Conservation (phyloP, 352 stramenopile species). For the Phytophthora nicotianae region DNA sequence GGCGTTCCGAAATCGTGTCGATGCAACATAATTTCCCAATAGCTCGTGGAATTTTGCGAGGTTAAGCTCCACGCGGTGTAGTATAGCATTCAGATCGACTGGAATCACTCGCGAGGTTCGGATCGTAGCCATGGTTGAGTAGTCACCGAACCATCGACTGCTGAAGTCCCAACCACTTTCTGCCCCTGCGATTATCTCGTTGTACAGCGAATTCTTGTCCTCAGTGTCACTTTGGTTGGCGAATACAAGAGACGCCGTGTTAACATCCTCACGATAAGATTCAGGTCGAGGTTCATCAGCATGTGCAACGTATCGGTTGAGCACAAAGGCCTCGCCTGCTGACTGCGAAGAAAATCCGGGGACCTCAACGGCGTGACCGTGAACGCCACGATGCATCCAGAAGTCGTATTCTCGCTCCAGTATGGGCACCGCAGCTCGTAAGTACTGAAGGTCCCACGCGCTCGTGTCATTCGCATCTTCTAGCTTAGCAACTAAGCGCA, state of each 20-base stretch:
- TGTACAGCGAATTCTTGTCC: slow-evolving; percentile 59
- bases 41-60: slow-evolving; percentile 59
- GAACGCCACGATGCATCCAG: slow-evolving; percentile 74
- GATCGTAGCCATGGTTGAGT: slow-evolving; percentile 47
- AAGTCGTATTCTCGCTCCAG: slow-evolving; percentile 82
- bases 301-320: slow-evolving; percentile 80
- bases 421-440: slow-evolving; percentile 52
- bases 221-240: slow-evolving; percentile 2
- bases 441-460: slow-evolving; percentile 52
- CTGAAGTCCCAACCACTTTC: slow-evolving; percentile 92
- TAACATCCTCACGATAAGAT: slow-evolving; percentile 85
- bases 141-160: slow-evolving; percentile 77
- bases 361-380: slow-evolving; percentile 62
- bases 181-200: slow-evolving; percentile 76
- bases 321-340: slow-evolving; percentile 33
- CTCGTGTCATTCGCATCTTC: slow-evolving; percentile 7
- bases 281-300: slow-evolving; percentile 75
- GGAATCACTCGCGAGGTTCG: slow-evolving; percentile 70
- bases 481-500: slow-evolving; percentile 50
- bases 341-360: slow-evolving; percentile 13
- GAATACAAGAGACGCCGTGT: slow-evolving; percentile 18
- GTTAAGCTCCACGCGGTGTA: slow-evolving; percentile 81
- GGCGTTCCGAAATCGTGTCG: slow-evolving; percentile 27
- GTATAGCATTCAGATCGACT: slow-evolving; percentile 86
- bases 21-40: slow-evolving; percentile 44